A percentile compares a stretch with the other conserved stretches of the same genome.
Conservation (phyloP, 2,329 filamentous ascomycete species). For the Fonsecaea pugnacius region DNA sequence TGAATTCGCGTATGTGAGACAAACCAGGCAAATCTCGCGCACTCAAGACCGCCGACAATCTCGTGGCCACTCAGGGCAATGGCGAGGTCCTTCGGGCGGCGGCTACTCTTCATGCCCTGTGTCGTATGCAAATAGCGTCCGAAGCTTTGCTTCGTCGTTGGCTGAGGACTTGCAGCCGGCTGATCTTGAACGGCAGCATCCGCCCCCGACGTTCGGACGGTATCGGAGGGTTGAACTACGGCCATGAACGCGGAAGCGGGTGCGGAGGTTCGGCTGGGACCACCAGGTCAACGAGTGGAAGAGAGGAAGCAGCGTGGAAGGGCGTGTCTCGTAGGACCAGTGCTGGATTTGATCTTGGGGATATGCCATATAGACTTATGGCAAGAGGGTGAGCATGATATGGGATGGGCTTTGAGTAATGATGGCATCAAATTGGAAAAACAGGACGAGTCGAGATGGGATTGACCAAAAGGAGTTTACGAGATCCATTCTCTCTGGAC, state of each 20-base stretch:
- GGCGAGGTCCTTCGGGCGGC: constrained; percentile 3
- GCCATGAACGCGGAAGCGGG: constrained; percentile 42
- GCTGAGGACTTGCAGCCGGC: constrained; percentile 29
- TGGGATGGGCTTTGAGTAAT: background rate
- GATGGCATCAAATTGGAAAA: background rate
- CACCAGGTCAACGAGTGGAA: constrained; percentile 36
- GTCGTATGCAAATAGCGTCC: constrained; percentile 21
- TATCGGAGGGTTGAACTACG: constrained; percentile 45
- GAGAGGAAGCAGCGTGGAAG: constrained; percentile 26
- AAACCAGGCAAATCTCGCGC: constrained; percentile 6
- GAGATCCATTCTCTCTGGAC: background rate
- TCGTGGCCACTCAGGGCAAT: background rate
- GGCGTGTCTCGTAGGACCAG: constrained; percentile 30
- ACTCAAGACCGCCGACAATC: constrained; percentile 10
- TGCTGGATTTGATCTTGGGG: constrained; percentile 38
- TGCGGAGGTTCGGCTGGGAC: constrained; percentile 46
- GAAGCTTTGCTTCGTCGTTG: constrained; percentile 23
- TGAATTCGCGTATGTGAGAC: constrained; percentile 14
- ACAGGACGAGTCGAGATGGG: background rate
- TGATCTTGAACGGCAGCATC: constrained; percentile 13
- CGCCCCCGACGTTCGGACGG: constrained; percentile 38
- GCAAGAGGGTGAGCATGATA: constrained; percentile 10
- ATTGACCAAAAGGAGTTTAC: background rate
- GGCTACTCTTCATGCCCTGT: constrained; percentile 12
- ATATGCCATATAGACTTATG: constrained; percentile 34